These are phyloP conservation scores for Suillus placidus DNA, from an alignment of 768 basidiomycete species.

Conservation along the genomic window DNA sequence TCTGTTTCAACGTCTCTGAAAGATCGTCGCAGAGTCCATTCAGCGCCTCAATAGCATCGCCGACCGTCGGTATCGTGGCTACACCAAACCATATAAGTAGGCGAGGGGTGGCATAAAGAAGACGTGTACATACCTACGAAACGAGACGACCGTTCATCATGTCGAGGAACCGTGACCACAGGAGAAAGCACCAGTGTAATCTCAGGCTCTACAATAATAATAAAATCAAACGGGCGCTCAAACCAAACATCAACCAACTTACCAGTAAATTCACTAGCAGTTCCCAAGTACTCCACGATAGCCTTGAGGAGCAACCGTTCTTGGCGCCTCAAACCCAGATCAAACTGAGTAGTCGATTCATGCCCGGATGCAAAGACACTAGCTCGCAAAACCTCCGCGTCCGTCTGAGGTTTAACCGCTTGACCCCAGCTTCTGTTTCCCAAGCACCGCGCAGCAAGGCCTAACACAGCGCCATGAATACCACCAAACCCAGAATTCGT, in stretches of 20 bases:
- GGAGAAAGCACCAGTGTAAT: conserved; percentile 75
- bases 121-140: conserved; percentile 52
- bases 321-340: conserved; percentile 54
- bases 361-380: conserved; percentile 57
- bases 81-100: background rate
- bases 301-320: conserved; percentile 63
- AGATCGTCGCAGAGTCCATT: conserved; percentile 66
- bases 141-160: conserved; percentile 58
- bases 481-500: conserved; percentile 81
- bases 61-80: conserved; percentile 79
- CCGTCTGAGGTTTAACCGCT: conserved; percentile 62
- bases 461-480: conserved; percentile 78
- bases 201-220: conserved; percentile 56
- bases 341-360: conserved; percentile 59
- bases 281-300: conserved; percentile 67
- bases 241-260: conserved; percentile 11
- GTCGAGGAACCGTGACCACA: conserved; percentile 55
- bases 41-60: conserved; percentile 71
- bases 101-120: too few species aligned
- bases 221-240: background rate
- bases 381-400: conserved; percentile 62
- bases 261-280: conserved; percentile 75
- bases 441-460: conserved; percentile 73
- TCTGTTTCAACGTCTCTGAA: conserved; percentile 61
- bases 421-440: conserved; percentile 60